These are phyloP conservation scores for Pleoardoris graminearum DNA, from an alignment of 2,329 filamentous ascomycete species.

Conservation along the genomic window DNA sequence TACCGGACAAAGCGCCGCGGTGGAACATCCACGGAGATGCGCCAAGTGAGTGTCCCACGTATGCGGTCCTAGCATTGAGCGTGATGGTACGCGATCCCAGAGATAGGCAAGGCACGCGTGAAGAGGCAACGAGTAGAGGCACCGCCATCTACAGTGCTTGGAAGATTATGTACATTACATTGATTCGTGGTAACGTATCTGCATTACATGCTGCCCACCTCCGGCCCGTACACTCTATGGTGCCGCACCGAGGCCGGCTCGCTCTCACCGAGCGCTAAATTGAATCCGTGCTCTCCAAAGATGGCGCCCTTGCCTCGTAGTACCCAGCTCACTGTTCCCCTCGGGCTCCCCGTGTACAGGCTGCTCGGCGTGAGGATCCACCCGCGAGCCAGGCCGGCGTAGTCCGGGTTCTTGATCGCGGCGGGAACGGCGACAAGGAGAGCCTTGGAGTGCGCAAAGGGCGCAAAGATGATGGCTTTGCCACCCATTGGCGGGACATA, in stretches of 20 bases:
- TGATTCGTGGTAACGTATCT: no score
- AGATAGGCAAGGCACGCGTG: no score
- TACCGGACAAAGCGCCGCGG: no score
- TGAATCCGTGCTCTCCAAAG: slow-evolving; percentile 43
- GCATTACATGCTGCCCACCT: no score
- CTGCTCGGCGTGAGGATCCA: slow-evolving; percentile 47
- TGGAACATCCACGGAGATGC: no score
- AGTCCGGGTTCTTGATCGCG: slow-evolving; percentile 26
- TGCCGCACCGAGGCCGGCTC: slow-evolving; percentile 18
- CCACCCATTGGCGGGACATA: neutral
- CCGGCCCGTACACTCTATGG: slow-evolving; percentile 10
- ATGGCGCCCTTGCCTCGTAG: slow-evolving; percentile 46
- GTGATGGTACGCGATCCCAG: no score
- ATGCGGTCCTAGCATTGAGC: no score
- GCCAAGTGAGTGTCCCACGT: no score
- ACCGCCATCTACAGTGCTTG: no score
- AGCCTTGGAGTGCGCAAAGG: slow-evolving; percentile 36
- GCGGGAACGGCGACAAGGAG: slow-evolving; percentile 38
- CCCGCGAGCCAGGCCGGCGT: slow-evolving; percentile 26
- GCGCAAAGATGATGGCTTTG: slow-evolving; percentile 38
- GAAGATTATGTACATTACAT: no score
- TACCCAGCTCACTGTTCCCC: slow-evolving; percentile 43
- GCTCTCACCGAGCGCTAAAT: slow-evolving; percentile 16
- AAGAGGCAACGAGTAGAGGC: no score
- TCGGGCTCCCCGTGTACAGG: slow-evolving; percentile 14